These are phyloP conservation scores for Neophaeococcomyces mojaviensis DNA, from an alignment of 2,329 filamentous ascomycete genomes.

Conservation along the genomic window DNA sequence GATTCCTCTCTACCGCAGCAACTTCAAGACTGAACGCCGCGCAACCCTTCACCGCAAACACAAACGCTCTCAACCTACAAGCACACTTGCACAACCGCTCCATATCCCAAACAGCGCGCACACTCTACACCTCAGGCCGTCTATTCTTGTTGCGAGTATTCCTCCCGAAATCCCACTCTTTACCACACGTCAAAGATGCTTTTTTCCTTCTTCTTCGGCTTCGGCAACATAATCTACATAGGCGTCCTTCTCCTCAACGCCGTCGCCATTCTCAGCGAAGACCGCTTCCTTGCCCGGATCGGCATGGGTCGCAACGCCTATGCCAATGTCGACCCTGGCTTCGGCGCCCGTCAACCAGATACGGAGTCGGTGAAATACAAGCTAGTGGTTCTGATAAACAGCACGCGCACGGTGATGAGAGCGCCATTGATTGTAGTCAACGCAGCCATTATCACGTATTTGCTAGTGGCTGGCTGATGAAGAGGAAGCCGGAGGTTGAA, in stretches of 20 bases:
- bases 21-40: too few species aligned
- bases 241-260: slow-evolving; percentile 80
- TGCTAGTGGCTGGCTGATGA: slow-evolving; percentile 63
- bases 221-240: slow-evolving; percentile 25
- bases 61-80: too few species aligned
- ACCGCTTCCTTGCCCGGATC: slow-evolving; percentile 81
- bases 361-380: slow-evolving; percentile 78
- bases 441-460: slow-evolving; percentile 73
- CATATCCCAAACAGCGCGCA: too few species aligned
- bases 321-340: slow-evolving; percentile 57
- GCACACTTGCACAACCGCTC: too few species aligned
- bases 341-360: slow-evolving; percentile 58
- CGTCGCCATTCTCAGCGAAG: slow-evolving; percentile 87
- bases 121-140: neutral
- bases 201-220: slow-evolving; percentile 18
- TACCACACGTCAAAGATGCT: slow-evolving; percentile 18
- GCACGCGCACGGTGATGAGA: slow-evolving; percentile 88
- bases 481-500: neutral
- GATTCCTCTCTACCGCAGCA: too few species aligned
- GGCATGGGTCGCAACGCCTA: slow-evolving; percentile 10
- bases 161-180: too few species aligned
- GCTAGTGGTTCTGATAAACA: slow-evolving; percentile 81
- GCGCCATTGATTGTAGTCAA: slow-evolving; percentile 82
- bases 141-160: too few species aligned
- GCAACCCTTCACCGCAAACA: too few species aligned